These are phyloP conservation scores for Arabis alpina DNA, from an alignment of 345 rosid genomes.

Conservation along the genomic window DNA sequence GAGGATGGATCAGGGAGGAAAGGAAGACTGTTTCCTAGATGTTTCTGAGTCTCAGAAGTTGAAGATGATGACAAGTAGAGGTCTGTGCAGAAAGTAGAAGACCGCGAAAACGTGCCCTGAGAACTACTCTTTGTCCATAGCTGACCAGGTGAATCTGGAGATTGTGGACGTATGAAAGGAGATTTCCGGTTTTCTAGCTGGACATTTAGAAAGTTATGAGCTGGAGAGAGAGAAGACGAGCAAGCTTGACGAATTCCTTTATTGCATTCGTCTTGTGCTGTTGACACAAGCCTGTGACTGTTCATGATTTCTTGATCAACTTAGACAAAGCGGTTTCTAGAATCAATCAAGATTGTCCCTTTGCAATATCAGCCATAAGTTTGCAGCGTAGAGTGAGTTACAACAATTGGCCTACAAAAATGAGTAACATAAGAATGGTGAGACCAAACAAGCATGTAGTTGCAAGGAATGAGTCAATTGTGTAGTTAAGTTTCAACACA, in stretches of 20 bases:
- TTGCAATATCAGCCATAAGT: constrained; percentile 13
- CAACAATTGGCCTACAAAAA: constrained; percentile 9
- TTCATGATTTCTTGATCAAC: constrained; percentile 43
- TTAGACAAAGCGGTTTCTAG: constrained; percentile 20
- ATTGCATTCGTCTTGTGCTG: constrained; percentile 43
- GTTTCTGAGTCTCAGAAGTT: constrained; percentile 58
- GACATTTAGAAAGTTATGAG: constrained; percentile 41
- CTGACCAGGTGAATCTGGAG: constrained; percentile 51
- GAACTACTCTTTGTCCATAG: constrained; percentile 45
- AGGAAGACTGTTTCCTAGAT: constrained; percentile 66
- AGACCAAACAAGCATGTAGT: neutral
- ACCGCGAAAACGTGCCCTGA: constrained; percentile 60
- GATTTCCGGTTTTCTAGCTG: constrained; percentile 48
- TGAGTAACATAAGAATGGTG: neutral
- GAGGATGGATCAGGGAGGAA: constrained; percentile 80
- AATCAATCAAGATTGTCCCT: constrained; percentile 20
- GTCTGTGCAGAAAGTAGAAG: constrained; percentile 84
- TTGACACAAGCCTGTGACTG: constrained; percentile 39
- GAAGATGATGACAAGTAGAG: constrained; percentile 82
- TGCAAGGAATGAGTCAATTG: constrained; percentile 11
- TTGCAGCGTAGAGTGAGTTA: neutral
- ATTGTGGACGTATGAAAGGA: constrained; percentile 48
- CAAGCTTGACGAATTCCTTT: constrained; percentile 45
- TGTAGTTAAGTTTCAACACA: constrained; percentile 18
- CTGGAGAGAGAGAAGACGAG: constrained; percentile 42